Evolutionary conservation across 192 early-diverging fungal genomes (phyloP).

Genomic region (Umbelopsis ramanniana): DNA sequence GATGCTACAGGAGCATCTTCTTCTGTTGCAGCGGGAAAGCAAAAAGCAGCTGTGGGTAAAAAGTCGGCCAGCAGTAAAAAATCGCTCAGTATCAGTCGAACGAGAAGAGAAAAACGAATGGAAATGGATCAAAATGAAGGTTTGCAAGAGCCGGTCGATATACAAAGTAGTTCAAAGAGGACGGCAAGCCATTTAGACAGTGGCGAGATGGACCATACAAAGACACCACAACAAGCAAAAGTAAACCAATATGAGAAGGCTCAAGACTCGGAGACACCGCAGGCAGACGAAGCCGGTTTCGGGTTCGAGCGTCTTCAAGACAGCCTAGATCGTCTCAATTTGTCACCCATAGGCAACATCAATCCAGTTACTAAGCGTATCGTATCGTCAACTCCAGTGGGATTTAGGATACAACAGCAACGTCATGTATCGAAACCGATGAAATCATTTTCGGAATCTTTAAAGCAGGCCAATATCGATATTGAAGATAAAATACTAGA

Average conservation of each 20-base stretch:
- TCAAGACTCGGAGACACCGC: background rate
- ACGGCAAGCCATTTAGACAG: background rate
- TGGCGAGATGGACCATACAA: background rate
- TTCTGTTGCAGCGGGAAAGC: background rate
- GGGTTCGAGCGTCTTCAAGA: background rate
- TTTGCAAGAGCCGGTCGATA: background rate
- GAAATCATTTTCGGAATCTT: background rate
- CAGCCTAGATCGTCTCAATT: conserved; percentile 6
- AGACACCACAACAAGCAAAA: background rate
- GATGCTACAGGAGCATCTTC: background rate
- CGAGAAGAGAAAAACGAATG: background rate
- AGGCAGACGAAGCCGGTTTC: no score
- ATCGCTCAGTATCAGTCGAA: conserved; percentile 17
- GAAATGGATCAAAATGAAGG: background rate
- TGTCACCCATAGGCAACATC: conserved; percentile 2
- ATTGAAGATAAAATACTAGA: background rate
- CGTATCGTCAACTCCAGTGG: background rate
- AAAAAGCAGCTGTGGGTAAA: background rate
- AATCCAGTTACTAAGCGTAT: background rate
- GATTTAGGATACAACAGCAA: conserved; percentile 4
- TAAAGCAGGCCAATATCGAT: background rate
- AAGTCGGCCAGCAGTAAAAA: background rate
- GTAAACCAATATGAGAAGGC: background rate
- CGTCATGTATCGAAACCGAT: background rate
- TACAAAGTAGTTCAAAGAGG: background rate